phyloP scores from a whole-genome alignment of 129 eudicot genomes.

The Centella asiatica region DNA sequence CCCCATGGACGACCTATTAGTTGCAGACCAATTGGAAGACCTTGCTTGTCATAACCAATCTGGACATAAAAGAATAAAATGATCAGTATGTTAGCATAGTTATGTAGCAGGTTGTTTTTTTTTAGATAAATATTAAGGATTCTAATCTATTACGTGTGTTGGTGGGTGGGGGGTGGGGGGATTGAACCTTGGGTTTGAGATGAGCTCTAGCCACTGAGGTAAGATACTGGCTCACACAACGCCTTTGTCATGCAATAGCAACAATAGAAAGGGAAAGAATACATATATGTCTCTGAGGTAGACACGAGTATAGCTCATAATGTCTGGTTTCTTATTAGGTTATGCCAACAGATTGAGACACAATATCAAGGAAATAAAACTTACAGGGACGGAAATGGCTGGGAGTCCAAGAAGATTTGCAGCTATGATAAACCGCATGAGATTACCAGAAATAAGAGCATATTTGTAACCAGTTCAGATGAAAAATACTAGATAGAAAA shows the following conservation, averaged over 20 bases:
- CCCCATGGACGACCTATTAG: constrained; percentile 90
- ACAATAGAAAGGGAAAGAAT: too few relatives aligned
- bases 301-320: too few relatives aligned
- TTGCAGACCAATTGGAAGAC: constrained; percentile 91
- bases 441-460: constrained; percentile 38
- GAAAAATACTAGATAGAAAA: background rate
- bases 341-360: too few relatives aligned
- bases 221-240: too few relatives aligned
- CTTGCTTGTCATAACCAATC: constrained; percentile 94
- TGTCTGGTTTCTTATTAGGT: too few relatives aligned
- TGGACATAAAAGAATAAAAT: constrained; percentile 14
- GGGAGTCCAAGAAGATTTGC: constrained; percentile 69
- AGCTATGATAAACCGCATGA: constrained; percentile 59
- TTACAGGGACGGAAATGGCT: constrained; percentile 74
- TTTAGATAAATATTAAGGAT: too few relatives aligned
- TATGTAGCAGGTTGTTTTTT: background rate
- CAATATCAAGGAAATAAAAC: constrained; percentile 11
- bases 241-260: too few relatives aligned
- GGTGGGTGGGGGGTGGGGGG: too few relatives aligned
- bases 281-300: too few relatives aligned
- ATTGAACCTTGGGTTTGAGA: too few relatives aligned
- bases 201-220: too few relatives aligned
- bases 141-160: too few relatives aligned
- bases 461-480: background rate
- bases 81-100: background rate